Evolutionary conservation across 805 yeast species (phyloP).

Genomic region (Wickerhamiella kurtzmanii): DNA sequence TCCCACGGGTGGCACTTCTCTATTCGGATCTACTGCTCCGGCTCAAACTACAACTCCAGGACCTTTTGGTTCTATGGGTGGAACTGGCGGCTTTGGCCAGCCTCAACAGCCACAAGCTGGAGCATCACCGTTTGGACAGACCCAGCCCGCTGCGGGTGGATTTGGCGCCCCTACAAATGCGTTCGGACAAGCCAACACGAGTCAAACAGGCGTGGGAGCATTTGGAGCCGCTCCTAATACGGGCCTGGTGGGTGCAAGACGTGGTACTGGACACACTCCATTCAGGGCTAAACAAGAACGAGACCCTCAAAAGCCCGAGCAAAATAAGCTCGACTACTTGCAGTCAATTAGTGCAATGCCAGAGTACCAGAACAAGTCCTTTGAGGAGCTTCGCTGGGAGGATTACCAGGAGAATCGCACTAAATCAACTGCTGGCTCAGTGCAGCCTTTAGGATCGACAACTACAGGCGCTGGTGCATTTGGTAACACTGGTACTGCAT

Average conservation of each 20-base stretch:
- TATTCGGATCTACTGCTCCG: not conserved
- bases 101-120: not conserved
- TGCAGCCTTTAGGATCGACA: not conserved
- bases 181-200: not conserved
- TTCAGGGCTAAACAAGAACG: constrained; percentile 4
- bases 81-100: constrained; percentile 1
- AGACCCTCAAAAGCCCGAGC: constrained; percentile 4
- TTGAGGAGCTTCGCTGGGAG: constrained; percentile 78
- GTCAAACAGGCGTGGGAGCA: not conserved
- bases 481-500: constrained; percentile 16
- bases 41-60: constrained; percentile 1
- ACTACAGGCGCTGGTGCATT: constrained; percentile 10
- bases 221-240: constrained; percentile 5
- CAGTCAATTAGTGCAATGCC: constrained; percentile 82
- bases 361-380: constrained; percentile 65
- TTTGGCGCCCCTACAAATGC: not conserved
- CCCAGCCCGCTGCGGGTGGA: constrained; percentile 2
- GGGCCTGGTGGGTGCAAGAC: not conserved
- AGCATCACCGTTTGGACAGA: constrained; percentile 1
- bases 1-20: not conserved
- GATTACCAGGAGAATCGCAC: constrained; percentile 70
- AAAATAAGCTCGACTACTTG: constrained; percentile 30
- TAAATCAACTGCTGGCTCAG: constrained; percentile 6
- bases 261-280: constrained; percentile 4
- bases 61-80: not conserved